Evolutionary conservation across 495 filamentous ascomycete species (phyloP), one percentile per base, ranked within the genome.

Genomic region (Penicillium mononematosum): DNA sequence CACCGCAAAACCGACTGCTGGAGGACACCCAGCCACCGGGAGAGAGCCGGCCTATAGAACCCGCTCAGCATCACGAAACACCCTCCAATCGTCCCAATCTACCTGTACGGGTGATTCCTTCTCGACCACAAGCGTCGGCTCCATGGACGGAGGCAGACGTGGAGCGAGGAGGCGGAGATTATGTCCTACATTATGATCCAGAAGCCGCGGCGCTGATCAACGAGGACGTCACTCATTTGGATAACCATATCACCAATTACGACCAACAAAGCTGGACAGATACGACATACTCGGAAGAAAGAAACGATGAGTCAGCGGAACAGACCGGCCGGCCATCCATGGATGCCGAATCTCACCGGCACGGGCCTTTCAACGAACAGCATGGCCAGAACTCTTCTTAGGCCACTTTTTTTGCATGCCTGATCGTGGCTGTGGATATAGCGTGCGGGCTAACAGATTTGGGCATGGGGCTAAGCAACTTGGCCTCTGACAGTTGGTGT

Each of bases 161-260:
- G 4, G 68, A 69, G 25, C 64, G 68, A 27, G 65, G 66, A 29
- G 56, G 64, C 44, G 60, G 61, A 4, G 63, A 73, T 27, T 70
- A 73, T 36, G 68, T 70, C 25, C 52, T 79, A 16, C 71, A 71
- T 11, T 79, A 79, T 53, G 75, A 79, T 51, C 76, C 76, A 6
- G 76, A 79, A 49, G 58, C 76, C 1, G 76, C 76, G 12, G 76
- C 75, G 3, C 66, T 79, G 32, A 62, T 79, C n/a, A 64, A 70
- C 12, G 64, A 69, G 38, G 68, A 68, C 56, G 58, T 66, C 7
- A 55, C 24, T 45, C 50, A 48, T 54, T 5, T 12, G 5, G 2
- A 45, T 27, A 53, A 45, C 10, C 51, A 19, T 42, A 32, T 25
- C 24, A 41, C 36, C 2, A 29, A 43, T 17, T 50, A 31, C 29